These are phyloP conservation scores for Persicaria tinctoria DNA, from an alignment of 148 eudicot genomes.

Conservation along the genomic window DNA sequence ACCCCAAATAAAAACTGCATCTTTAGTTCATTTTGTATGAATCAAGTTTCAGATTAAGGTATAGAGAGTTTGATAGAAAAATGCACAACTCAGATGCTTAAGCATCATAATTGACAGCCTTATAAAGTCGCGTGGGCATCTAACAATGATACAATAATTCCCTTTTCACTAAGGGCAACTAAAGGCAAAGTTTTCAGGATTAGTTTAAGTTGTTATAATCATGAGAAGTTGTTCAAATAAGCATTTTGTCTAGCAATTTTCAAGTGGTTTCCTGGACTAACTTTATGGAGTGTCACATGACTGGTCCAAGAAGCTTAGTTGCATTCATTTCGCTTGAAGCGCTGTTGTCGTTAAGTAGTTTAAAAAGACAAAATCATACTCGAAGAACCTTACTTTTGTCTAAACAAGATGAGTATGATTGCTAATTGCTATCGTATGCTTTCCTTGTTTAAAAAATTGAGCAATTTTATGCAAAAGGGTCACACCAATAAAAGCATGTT, in stretches of 20 bases:
- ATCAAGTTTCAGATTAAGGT: not conserved
- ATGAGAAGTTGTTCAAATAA: not conserved
- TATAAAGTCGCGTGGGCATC: not conserved
- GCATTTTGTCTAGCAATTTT: not conserved
- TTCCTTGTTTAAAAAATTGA: not conserved
- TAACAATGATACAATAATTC: slow-evolving; percentile 1
- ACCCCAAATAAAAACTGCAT: no score
- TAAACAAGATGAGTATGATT: slow-evolving; percentile 3
- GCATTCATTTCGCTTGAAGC: not conserved
- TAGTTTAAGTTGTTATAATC: slow-evolving; percentile 1
- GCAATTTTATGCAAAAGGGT: slow-evolving; percentile 2
- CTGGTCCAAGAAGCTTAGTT: slow-evolving; percentile 2
- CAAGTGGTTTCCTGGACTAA: not conserved
- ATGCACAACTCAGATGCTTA: not conserved
- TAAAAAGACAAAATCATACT: slow-evolving; percentile 8
- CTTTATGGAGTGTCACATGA: slow-evolving; percentile 8
- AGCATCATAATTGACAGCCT: not conserved
- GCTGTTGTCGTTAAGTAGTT: not conserved
- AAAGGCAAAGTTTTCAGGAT: not conserved
- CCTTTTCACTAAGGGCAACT: not conserved
- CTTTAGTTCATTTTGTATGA: no score
- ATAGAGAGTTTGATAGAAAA: not conserved
- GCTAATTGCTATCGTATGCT: not conserved
- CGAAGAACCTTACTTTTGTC: slow-evolving; percentile 6
- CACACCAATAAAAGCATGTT: not conserved